Evolutionary conservation across 1,284 basidiomycete genomes (phyloP), one percentile per base, ranked within the genome.

Genomic region (Ustilago lituana): DNA sequence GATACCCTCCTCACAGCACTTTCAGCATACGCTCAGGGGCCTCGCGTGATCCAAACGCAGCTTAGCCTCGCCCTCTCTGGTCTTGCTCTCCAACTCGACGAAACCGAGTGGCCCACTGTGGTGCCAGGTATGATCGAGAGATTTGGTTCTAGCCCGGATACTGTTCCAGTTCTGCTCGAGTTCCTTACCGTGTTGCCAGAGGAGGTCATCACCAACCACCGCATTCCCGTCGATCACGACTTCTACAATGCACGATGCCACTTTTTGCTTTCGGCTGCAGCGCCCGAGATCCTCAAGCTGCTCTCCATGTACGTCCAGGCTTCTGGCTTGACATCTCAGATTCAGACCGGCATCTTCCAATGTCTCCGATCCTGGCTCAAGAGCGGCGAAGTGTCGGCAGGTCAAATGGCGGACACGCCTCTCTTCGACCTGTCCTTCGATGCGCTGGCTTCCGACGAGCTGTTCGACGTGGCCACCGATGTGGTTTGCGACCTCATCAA

Each of bases 401-500:
- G 80, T 4, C 85, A 87, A 29, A 85, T 98, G 32, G 88, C 89
- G 4, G 86, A 89, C 49, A 91, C 90, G 0, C 91, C 94, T 2
- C 86, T 98, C n/a, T 91, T 98, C 78, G 83, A 86, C 10, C 90
- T 89, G 76, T 67, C 76, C 4, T 79, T 81, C 46, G 68, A 80
- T 27, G 76, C 78, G 8, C 63, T 79, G 19, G 52, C 54, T 12
- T 70, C 70, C 8, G 92, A 96, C 26, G 87, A 88, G 43, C 87
- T 98, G 10, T 98, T 98, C 79, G 96, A 99, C 78, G 83, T 90
- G 2, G 94, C 93, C 0, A 92, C 95, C 36, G 92, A 97, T 72
- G 89, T 92, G 38, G 86, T 98, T 51, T 95, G 93, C 83, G 94
- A 97, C 80, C 84, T 98, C 70, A 94, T 98, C 60, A 94, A 98